Evolutionary conservation across 2,329 filamentous ascomycete species (phyloP), one percentile per base, ranked within the genome.

Genomic region (Colletotrichum destructivum): DNA sequence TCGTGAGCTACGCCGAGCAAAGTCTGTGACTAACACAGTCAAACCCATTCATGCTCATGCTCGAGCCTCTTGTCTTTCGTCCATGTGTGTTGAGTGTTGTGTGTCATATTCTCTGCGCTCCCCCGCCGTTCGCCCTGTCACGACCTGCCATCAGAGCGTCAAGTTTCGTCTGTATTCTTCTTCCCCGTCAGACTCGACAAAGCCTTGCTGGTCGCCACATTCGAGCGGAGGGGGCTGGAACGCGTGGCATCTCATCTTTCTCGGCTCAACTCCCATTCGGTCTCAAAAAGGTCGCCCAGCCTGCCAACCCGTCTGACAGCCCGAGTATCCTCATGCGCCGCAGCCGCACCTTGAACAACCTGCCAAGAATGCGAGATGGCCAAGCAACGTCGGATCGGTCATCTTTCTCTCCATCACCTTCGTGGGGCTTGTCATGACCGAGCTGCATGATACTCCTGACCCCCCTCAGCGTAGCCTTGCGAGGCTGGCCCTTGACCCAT

Each of bases 101-200:
- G 31, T n/a, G 38, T 12, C 23, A 26, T 55, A 31, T 31, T 7
- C 40, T 35, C 15, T 38, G 46, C 38, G 54, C 46, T 59, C 21
- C 62, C 67, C 62, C 23, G 55, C 46, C 49, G 62, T 54, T 63
- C 44, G 66, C n/a, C 44, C 18, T 70, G 70, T 72, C 70, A 70
- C 38, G 23, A 51, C 47, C 59, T 67, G 63, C 69, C 63, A 62
- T 57, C 64, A 38, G 61, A 46, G 52, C 69, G 64, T 68, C 64
- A 69, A 63, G 64, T 71, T 71, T 71, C 69, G 57, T 70, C 67
- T 61, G 67, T 56, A 66, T 62, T 62, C 62, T 52, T 60, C 40
- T 66, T 62, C 62, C 46, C 52, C 40, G 62, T 61, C 55, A 47
- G 23, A 57, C 23, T 40, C 65, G 66, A 69, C 66, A 60, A 51